These are phyloP conservation scores for Biancaea sappan DNA, from an alignment of 306 rosid genomes.

Conservation along the genomic window DNA sequence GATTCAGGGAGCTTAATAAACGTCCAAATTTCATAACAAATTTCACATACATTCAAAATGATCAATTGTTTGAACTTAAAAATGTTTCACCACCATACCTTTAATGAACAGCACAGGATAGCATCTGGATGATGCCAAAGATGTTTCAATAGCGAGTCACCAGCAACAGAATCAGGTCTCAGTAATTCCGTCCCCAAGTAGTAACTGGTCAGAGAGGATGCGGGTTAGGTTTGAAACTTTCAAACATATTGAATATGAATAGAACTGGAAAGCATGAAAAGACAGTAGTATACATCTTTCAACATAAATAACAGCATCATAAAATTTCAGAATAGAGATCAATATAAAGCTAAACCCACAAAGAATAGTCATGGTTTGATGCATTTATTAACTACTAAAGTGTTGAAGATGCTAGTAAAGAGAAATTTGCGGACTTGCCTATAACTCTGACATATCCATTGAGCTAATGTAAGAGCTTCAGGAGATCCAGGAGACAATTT, in stretches of 20 bases:
- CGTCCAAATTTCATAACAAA: too few relatives aligned
- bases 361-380: too few relatives aligned
- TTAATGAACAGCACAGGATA: slow-evolving; percentile 83
- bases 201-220: slow-evolving; percentile 20
- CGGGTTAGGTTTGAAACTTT: background rate
- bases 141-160: slow-evolving; percentile 67
- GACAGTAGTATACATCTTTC: background rate
- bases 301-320: background rate
- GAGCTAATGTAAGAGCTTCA: slow-evolving; percentile 82
- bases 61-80: background rate
- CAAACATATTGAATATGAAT: background rate
- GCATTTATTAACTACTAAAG: background rate
- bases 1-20: background rate
- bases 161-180: slow-evolving; percentile 60
- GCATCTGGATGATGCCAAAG: slow-evolving; percentile 94
- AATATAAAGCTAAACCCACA: background rate
- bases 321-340: background rate
- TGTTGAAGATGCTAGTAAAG: background rate
- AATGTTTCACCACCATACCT: slow-evolving; percentile 41
- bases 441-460: slow-evolving; percentile 96
- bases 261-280: background rate
- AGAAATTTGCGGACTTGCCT: slow-evolving; percentile 47
- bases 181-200: slow-evolving; percentile 71
- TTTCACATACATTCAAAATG: too few relatives aligned
- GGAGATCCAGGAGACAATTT: slow-evolving; percentile 85